These are phyloP conservation scores for Candida peoriensis DNA, from an alignment of 805 yeast genomes.

Conservation along the genomic window DNA sequence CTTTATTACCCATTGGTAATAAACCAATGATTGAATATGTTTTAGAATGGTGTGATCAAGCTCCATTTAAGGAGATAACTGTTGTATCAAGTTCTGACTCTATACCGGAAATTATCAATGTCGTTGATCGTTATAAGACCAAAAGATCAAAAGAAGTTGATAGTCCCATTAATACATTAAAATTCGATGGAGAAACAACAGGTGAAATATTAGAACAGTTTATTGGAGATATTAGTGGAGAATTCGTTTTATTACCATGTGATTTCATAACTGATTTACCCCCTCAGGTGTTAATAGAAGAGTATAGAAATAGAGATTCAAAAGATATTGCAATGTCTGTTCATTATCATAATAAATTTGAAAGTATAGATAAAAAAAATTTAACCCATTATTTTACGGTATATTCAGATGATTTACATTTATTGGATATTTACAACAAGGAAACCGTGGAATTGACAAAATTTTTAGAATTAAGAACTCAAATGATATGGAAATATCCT, in stretches of 20 bases:
- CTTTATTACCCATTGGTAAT: conserved; percentile 85
- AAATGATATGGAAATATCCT: conserved; percentile 87
- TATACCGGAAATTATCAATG: conserved; percentile 40
- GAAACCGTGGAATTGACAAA: conserved; percentile 68
- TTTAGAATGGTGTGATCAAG: conserved; percentile 89
- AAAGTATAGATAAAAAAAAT: conserved; percentile 72
- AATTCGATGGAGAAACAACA: conserved; percentile 45
- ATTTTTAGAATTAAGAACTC: conserved; percentile 72
- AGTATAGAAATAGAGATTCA: conserved; percentile 67
- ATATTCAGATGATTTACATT: conserved; percentile 46
- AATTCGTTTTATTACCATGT: conserved; percentile 85
- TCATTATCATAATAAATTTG: conserved; percentile 70
- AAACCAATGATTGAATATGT: conserved; percentile 84
- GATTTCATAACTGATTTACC: conserved; percentile 92
- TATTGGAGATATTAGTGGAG: conserved; percentile 34
- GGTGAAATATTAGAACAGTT: conserved; percentile 59
- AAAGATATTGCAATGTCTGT: conserved; percentile 69
- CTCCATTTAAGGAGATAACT: conserved; percentile 66
- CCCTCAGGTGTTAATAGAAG: conserved; percentile 82
- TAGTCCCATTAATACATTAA: conserved; percentile 36
- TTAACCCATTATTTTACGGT: conserved; percentile 65
- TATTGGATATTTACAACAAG: conserved; percentile 69
- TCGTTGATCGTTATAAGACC: conserved; percentile 42
- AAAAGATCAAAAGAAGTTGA: conserved; percentile 31
- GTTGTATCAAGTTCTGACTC: conserved; percentile 52